These are phyloP conservation scores for Lachnellula arida DNA, from an alignment of 2,329 filamentous ascomycete species.

Conservation along the genomic window DNA sequence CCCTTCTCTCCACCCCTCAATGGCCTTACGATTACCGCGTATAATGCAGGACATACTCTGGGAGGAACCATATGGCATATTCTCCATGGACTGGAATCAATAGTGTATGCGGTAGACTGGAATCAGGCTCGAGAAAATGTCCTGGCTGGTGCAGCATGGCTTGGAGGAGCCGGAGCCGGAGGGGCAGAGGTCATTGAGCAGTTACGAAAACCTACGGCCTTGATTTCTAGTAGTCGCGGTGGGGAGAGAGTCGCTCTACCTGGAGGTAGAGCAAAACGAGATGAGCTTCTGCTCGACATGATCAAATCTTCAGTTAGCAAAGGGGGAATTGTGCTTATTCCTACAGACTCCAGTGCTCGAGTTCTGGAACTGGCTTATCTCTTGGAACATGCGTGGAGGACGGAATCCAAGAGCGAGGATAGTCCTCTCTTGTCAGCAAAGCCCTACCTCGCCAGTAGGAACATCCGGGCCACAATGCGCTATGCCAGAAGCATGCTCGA, in stretches of 20 bases:
- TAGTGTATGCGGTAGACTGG: slow-evolving; percentile 98
- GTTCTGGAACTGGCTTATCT: slow-evolving; percentile 89
- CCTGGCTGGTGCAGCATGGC: slow-evolving; percentile 87
- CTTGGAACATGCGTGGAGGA: slow-evolving; percentile 86
- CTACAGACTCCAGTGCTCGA: slow-evolving; percentile 91
- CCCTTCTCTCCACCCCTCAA: slow-evolving; percentile 86
- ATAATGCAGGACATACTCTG: slow-evolving; percentile 92
- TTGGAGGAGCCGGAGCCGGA: slow-evolving; percentile 74
- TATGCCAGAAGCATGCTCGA: slow-evolving; percentile 94
- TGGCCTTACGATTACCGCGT: slow-evolving; percentile 90
- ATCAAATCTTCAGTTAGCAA: slow-evolving; percentile 73
- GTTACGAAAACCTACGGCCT: slow-evolving; percentile 83
- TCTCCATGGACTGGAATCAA: slow-evolving; percentile 91
- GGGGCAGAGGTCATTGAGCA: slow-evolving; percentile 92
- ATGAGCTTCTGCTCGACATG: slow-evolving; percentile 79
- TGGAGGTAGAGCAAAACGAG: slow-evolving; percentile 72
- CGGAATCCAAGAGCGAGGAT: slow-evolving; percentile 50
- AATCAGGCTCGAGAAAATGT: slow-evolving; percentile 97
- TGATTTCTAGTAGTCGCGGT: slow-evolving; percentile 86
- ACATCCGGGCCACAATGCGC: slow-evolving; percentile 81
- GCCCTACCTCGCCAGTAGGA: slow-evolving; percentile 81
- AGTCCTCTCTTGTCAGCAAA: slow-evolving; percentile 49
- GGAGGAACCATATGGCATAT: slow-evolving; percentile 99
- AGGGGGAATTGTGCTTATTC: slow-evolving; percentile 88
- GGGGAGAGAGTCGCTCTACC: slow-evolving; percentile 65